These are phyloP conservation scores for Citrullus colocynthis DNA, from an alignment of 306 rosid species.

Conservation along the genomic window DNA sequence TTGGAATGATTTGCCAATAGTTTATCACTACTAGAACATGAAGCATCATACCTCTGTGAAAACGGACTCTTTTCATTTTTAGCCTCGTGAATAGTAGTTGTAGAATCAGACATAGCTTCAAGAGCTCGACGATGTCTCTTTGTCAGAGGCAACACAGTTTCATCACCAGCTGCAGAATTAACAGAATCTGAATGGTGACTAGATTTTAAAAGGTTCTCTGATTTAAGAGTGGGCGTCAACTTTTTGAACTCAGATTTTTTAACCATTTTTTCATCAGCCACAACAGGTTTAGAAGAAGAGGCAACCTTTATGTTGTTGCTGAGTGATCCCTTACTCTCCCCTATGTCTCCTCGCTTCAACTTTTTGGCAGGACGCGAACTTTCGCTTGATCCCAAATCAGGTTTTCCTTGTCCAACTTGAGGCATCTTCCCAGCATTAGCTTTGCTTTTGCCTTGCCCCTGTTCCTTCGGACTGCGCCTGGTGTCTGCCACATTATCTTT, in stretches of 20 bases:
- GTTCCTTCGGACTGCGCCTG: constrained; percentile 22
- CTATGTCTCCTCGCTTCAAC: constrained; percentile 32
- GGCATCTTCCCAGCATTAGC: constrained; percentile 31
- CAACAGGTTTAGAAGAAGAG: constrained; percentile 29
- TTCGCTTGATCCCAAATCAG: constrained; percentile 35
- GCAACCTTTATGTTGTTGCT: constrained; percentile 29
- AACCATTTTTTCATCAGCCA: constrained; percentile 31
- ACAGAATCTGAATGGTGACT: constrained; percentile 26
- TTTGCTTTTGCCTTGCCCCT: constrained; percentile 24
- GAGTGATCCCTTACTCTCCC: constrained; percentile 28
- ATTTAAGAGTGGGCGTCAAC: constrained; percentile 34
- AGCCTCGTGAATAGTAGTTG: constrained; percentile 28
- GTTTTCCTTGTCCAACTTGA: constrained; percentile 33
- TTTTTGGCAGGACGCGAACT: constrained; percentile 43
- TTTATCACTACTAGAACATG: constrained; percentile 20
- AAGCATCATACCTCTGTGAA: constrained; percentile 23
- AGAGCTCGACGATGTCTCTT: constrained; percentile 37
- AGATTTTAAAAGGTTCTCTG: constrained; percentile 34
- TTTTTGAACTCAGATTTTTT: constrained; percentile 36
- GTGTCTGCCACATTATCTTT: constrained; percentile 19
- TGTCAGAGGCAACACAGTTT: constrained; percentile 30
- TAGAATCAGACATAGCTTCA: constrained; percentile 43
- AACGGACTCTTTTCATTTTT: constrained; percentile 29
- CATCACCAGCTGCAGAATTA: constrained; percentile 36
- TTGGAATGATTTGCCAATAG: constrained; percentile 22